A percentile compares a stretch with the other conserved stretches of the same genome.
These are phyloP conservation scores for Globisporangium nunn DNA, from an alignment of 352 stramenopile species.

Conservation along the genomic window DNA sequence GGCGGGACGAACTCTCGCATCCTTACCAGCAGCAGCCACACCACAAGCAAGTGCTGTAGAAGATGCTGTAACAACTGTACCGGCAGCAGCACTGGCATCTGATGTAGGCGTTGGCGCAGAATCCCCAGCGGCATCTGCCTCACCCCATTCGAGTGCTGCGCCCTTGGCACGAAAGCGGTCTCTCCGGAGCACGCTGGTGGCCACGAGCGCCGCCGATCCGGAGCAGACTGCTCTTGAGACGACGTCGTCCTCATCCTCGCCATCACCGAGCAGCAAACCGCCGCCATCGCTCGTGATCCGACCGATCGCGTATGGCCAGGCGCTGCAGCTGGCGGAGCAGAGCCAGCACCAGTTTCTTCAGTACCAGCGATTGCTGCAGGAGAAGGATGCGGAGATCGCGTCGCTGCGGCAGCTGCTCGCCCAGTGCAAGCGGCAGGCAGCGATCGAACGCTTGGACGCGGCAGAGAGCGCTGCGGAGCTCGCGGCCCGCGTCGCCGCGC, in stretches of 20 bases:
- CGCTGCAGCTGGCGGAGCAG: conserved; percentile 56
- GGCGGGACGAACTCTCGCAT: neutral
- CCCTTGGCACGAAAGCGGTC: conserved; percentile 2
- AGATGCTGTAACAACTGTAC: neutral
- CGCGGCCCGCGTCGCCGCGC: conserved; percentile 1
- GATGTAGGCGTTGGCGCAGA: neutral
- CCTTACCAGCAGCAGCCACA: neutral
- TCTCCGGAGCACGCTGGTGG: neutral
- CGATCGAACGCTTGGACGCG: conserved; percentile 11
- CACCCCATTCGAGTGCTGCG: neutral
- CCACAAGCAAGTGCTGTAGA: neutral
- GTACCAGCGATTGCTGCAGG: conserved; percentile 52
- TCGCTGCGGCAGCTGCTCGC: conserved; percentile 32
- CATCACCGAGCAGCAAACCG: conserved; percentile 11
- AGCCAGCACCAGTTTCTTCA: conserved; percentile 48
- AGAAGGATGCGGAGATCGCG: conserved; percentile 63
- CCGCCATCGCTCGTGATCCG: conserved; percentile 50
- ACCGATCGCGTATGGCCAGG: conserved; percentile 65
- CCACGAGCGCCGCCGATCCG: neutral
- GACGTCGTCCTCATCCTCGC: no score
- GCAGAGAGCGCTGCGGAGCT: conserved; percentile 2
- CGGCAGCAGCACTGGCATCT: neutral
- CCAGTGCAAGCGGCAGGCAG: conserved; percentile 11
- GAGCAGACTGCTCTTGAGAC: neutral
- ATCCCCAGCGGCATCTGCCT: neutral